Base-by-base conservation (phyloP, 495 filamentous ascomycete genomes). In the Neurospora cerealis region DNA sequence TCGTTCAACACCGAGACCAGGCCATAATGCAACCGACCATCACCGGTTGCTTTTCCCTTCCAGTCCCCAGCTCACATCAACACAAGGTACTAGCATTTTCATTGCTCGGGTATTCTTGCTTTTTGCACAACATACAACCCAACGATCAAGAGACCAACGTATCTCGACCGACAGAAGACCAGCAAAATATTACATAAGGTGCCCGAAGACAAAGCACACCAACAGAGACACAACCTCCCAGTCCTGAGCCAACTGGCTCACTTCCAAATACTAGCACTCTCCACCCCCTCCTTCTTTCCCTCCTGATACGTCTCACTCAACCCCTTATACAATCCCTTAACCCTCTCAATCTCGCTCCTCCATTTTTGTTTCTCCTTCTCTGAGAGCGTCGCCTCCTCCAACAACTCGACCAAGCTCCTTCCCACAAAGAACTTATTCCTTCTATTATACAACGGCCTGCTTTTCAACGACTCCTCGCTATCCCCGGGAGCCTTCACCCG, bases 231-330 rank as follows among this genome's bases (percentile, higher is more conserved):
- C 24, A 28, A 2, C 24, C 24, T 28, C 24, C 24, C 0, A 28
- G 1, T 28, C 2, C 24, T 0, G 24, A 2, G 24, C 24, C 2
- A 0, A 28, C 2, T 28, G 2, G 24, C 54, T 80, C 70, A 84
- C 74, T 83, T 84, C 83, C 82, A 84, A 24, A 83, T 79, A 66
- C 83, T 84, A 2, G 80, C 78, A 62, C 82, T 83, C 54, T 81
- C 78, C 1, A 77, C 77, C 4, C 81, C 81, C 0, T 71, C 73
- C 69, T 75, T 77, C 44, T 79, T 82, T 1, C 79, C 80, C 38
- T 81, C 79, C 75, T 83, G 83, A 44, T 83, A 83, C 5, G 80
- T 81, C 41, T 79, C 76, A 37, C 80, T 83, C 37, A 84, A 71
- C 15, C 60, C 70, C 54, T 79, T 78, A 73, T 84, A 84, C 69